Evolutionary conservation across 768 basidiomycete genomes (phyloP), one percentile per base, ranked within the genome.

Genomic region (Suillus fuscotomentosus): DNA sequence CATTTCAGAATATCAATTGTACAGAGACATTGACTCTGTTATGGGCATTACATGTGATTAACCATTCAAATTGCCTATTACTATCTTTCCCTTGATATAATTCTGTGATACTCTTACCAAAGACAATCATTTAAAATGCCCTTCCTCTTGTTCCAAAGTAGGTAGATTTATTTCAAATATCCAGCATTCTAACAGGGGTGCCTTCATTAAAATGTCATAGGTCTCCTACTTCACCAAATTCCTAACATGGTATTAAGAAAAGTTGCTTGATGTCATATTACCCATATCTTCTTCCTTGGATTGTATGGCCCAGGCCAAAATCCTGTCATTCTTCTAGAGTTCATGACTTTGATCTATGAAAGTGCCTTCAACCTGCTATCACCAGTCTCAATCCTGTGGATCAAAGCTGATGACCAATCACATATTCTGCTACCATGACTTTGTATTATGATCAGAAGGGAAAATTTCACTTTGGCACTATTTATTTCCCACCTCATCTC

Each of bases 161-260:
- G 6, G 20, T 20, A n/a, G 17, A 45, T 14, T 17, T 17, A 5
- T 0, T 3, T 17, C 42, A 8, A 20, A 45, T 8, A 45, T 20
- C 20, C 5, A n/a, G 2, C 6, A 45, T 45, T 45, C 43, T 45
- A 8, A 45, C 8, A 10, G 20, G 0, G 0, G 0, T 5, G n/a
- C 9, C 3, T n/a, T n/a, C n/a, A 20, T 7, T 9, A 45, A 20
- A 8, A n/a, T 9, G 43, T 45, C 4, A 7, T 8, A 45, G 43
- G 43, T 62, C 3, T 48, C 10, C 54, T 61, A 2, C 56, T 66
- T 55, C 39, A 63, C 48, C 22, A 8, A 10, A 63, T 66, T 41
- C 65, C 65, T 1, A 66, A 66, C 24, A 17, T 60, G 5, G 36
- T 61, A 9, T 45, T 66, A 2, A 61, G 61, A 7, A 66, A 66